Evolutionary conservation across 169 alveolate species (phyloP), one percentile per base, ranked within the genome.

Genomic region (Plasmodium relictum): DNA sequence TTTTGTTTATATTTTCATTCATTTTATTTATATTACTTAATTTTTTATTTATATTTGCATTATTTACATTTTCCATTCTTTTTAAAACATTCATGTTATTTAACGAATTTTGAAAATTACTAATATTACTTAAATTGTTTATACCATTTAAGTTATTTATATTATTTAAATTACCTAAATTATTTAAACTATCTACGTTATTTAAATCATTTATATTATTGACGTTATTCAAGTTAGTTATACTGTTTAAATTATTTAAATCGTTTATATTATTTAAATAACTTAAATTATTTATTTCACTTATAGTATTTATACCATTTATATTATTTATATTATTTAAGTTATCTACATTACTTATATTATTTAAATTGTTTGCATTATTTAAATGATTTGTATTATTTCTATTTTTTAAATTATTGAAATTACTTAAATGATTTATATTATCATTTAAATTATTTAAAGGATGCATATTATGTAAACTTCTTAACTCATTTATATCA

Each of bases 21-120:
- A 31, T 31, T 31, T 31, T 48, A 12, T 48, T 71, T 22, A 16
- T 42, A 54, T 59, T 52, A 24, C 45, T 71, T 26, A 71, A 16
- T n/a, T 22, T 52, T 22, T 71, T 71, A 24, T 20, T 22, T 16
- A 45, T 45, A 14, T 45, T 48, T 8, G 12, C 68, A 10, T 54
- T 54, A 18, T 54, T 18, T 10, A 54, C 22, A 71, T 44, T 74
- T 59, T 58, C 88, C 16, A 58, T 74, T 59, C 39, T 74, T 26
- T 74, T 74, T 37, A 65, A 65, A 31, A 12, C 73, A 12, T 65
- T 31, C 22, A 65, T 65, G 6, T 65, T 50, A 65, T 65, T 65
- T 16, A 65, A 5, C 8, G 73, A 14, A 10, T 61, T 31, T 20
- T 61, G 70, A 7, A 61, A 65, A 37, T 12, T 31, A 39, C 20